Evolutionary conservation across 805 yeast species (phyloP), one percentile per base, ranked within the genome.

Genomic region (Nakazawaea ambrosiae): DNA sequence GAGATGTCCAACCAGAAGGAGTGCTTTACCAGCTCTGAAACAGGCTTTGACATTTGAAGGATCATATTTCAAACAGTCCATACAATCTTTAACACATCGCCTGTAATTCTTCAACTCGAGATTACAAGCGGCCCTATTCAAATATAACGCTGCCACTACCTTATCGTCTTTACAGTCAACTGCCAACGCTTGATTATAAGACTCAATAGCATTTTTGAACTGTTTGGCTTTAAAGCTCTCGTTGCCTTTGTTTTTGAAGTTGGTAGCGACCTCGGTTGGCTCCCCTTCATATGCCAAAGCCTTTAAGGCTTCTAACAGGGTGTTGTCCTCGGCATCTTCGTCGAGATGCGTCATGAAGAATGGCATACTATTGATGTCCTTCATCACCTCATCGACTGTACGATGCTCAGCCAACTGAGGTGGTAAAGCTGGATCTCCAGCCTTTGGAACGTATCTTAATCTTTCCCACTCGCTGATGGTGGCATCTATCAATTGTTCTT

Each of bases 261-360:
- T 89, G 18, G 75, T 68, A 4, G 97, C 97, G 25, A 88, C 66
- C 52, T 92, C 98, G 50, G 82, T 79, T 0, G 97, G 96, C 45
- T 87, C 95, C 31, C 97, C 98, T 34, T 92, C 98, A 53, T 86
- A 88, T 0, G 94, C 96, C 48, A 92, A 65, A 4, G 96, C 90
- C 53, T 81, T 81, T 40, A 92, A 67, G 0, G 98, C 98, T 53
- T 90, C 97, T 14, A 92, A 61, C 36, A 76, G 80, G 4, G 67
- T 53, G 51, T 84, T 85, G 31, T 78, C 81, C 23, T 88, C 90
- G 32, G 84, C 86, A 4, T 71, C 79, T 12, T 84, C 88, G 47
- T 83, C 87, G 14, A 87, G 61, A 48, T 81, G 72, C 12, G 88
- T 88, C 98, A 92, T 92, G 66, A 92, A 92, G 49, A 92, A 83